phyloP scores from a whole-genome alignment of 495 filamentous ascomycete species.

The Penicillium ochrochloron region DNA sequence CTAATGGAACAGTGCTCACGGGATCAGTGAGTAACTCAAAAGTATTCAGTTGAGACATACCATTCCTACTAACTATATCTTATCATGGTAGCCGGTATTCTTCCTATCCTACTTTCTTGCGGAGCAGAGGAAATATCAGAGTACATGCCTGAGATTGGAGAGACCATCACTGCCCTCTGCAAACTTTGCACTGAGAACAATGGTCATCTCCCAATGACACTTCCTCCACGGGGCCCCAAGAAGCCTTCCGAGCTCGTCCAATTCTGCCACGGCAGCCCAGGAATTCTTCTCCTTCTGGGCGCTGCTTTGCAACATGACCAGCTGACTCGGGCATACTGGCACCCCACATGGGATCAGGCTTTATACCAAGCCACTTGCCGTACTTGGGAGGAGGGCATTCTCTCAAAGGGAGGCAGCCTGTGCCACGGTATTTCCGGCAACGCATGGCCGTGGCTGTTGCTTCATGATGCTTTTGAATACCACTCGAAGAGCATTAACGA shows the following conservation, averaged over 20 bases:
- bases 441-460: constrained; percentile 43
- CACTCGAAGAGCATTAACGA: constrained; percentile 24
- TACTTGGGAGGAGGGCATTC: constrained; percentile 53
- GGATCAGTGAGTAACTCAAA: constrained; percentile 34
- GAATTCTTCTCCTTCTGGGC: constrained; percentile 43
- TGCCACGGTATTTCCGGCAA: constrained; percentile 56
- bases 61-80: constrained; percentile 1
- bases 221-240: constrained; percentile 28
- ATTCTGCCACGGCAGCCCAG: constrained; percentile 53
- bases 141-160: constrained; percentile 42
- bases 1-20: constrained; percentile 32
- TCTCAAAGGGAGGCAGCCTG: constrained; percentile 52
- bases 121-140: constrained; percentile 32
- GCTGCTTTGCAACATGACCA: constrained; percentile 35
- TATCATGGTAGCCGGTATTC: constrained; percentile 41
- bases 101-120: constrained; percentile 48
- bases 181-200: constrained; percentile 38
- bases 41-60: not conserved
- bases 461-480: constrained; percentile 44
- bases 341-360: constrained; percentile 48
- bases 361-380: constrained; percentile 41
- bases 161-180: constrained; percentile 46
- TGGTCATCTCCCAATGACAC: constrained; percentile 48
- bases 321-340: constrained; percentile 38
- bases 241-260: constrained; percentile 44